Percentiles rank a stretch among this genome's conserved stretches.
Conservation (phyloP, 2,329 filamentous ascomycete genomes). For the Alternaria rosae region DNA sequence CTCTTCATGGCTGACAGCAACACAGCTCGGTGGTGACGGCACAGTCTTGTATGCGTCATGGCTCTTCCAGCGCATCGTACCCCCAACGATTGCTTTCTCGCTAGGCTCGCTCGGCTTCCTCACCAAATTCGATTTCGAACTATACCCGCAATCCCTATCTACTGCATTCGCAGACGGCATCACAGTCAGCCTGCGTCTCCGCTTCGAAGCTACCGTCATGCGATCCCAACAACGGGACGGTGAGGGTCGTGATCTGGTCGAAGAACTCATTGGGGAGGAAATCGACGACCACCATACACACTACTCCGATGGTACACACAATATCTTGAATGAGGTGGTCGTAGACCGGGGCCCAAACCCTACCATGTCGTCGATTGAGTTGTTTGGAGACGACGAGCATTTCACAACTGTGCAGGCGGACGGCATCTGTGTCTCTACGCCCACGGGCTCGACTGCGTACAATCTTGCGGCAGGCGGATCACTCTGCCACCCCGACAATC, state of each 20-base stretch:
- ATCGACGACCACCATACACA: conserved; percentile 85
- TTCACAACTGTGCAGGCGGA: conserved; percentile 94
- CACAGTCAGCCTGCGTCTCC: conserved; percentile 82
- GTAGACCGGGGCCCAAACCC: conserved; percentile 93
- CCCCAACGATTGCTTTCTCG: conserved; percentile 89
- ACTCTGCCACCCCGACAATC: conserved; percentile 94
- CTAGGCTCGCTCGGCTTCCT: conserved; percentile 92
- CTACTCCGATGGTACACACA: conserved; percentile 80
- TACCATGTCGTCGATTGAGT: conserved; percentile 89
- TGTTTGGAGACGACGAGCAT: conserved; percentile 94
- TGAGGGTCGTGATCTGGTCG: conserved; percentile 66
- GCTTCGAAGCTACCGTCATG: conserved; percentile 96
- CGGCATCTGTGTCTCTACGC: conserved; percentile 91
- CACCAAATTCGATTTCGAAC: conserved; percentile 92
- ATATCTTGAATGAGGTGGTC: conserved; percentile 97
- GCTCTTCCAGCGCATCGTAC: conserved; percentile 95
- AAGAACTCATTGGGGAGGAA: conserved; percentile 88
- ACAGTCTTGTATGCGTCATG: conserved; percentile 96
- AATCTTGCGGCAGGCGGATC: conserved; percentile 96
- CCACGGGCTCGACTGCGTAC: conserved; percentile 93
- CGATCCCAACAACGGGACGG: conserved; percentile 65
- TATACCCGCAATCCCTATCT: conserved; percentile 73
- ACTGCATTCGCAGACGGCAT: conserved; percentile 82
- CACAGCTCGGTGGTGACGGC: conserved; percentile 83
- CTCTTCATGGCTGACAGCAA: conserved; percentile 6